Evolutionary conservation across 345 rosid species (phyloP).

Genomic region (Viola odorata): DNA sequence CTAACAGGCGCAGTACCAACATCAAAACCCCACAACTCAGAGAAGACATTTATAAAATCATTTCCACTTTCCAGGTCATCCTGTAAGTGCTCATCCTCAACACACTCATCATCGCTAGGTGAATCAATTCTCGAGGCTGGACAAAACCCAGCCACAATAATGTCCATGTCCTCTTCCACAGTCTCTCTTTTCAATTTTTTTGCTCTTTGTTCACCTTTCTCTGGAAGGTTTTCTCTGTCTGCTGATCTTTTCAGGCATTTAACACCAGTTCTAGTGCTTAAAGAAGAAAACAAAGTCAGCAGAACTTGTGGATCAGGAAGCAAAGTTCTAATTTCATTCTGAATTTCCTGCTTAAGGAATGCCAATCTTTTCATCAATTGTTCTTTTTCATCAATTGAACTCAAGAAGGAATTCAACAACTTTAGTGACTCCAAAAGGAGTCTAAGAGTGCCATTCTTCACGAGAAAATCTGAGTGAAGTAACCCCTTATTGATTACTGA

Average conservation of each 20-base stretch:
- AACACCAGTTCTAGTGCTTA: conserved; percentile 26
- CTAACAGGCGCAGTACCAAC: conserved; percentile 23
- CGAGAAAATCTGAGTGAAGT: conserved; percentile 75
- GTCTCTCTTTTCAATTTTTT: conserved; percentile 43
- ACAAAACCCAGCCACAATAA: conserved; percentile 53
- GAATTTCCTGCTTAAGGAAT: conserved; percentile 52
- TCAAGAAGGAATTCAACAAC: conserved; percentile 55
- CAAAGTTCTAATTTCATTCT: conserved; percentile 55
- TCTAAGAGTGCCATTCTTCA: conserved; percentile 78
- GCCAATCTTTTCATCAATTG: conserved; percentile 28
- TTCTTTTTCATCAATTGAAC: conserved; percentile 34
- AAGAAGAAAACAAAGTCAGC: conserved; percentile 51
- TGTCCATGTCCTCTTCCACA: conserved; percentile 43
- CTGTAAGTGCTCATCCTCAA: conserved; percentile 32
- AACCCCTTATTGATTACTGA: conserved; percentile 72
- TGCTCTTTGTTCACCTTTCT: conserved; percentile 14
- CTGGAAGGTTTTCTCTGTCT: conserved; percentile 25
- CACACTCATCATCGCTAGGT: conserved; percentile 27
- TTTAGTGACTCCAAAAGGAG: conserved; percentile 71
- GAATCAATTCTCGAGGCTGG: conserved; percentile 29
- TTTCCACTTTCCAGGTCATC: conserved; percentile 36
- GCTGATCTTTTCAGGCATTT: conserved; percentile 45
- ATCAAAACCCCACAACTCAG: conserved; percentile 66
- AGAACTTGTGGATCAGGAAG: conserved; percentile 85
- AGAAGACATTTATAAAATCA: conserved; percentile 39